Conservation (phyloP, 805 yeast species). For the Schwanniomyces vanrijiae region DNA sequence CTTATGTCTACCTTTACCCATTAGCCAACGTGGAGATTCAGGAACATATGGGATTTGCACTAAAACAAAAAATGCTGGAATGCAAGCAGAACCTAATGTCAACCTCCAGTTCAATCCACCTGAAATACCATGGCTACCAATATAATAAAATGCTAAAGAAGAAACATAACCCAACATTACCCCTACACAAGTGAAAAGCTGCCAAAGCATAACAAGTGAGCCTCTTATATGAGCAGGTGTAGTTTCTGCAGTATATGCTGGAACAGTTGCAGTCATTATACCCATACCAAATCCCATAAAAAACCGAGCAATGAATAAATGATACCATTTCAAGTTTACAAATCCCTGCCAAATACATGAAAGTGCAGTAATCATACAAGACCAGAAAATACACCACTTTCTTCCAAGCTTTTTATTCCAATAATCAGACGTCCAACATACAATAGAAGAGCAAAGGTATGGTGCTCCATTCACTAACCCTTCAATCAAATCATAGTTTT, state of each 20-base stretch:
- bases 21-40: constrained; percentile 25
- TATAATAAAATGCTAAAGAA: constrained; percentile 7
- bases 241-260: constrained; percentile 12
- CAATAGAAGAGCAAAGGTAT: constrained; percentile 9
- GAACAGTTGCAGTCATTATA: constrained; percentile 13
- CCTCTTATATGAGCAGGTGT: constrained; percentile 14
- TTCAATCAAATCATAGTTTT: constrained; percentile 8
- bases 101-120: constrained; percentile 11
- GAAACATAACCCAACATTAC: constrained; percentile 15
- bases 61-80: constrained; percentile 9
- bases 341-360: constrained; percentile 16
- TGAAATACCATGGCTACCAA: background rate
- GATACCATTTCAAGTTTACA: constrained; percentile 4
- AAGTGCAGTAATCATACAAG: constrained; percentile 9
- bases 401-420: constrained; percentile 10
- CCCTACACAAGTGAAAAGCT: constrained; percentile 15
- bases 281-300: constrained; percentile 15
- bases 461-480: constrained; percentile 11
- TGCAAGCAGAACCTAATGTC: constrained; percentile 14
- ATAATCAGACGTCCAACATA: constrained; percentile 5
- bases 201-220: constrained; percentile 10
- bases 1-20: constrained; percentile 12
- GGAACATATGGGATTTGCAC: constrained; percentile 18
- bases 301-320: constrained; percentile 12
- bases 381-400: constrained; percentile 8